phyloP scores from a whole-genome alignment of 2,329 filamentous ascomycete species.

The Purpureocillium lavendulum region DNA sequence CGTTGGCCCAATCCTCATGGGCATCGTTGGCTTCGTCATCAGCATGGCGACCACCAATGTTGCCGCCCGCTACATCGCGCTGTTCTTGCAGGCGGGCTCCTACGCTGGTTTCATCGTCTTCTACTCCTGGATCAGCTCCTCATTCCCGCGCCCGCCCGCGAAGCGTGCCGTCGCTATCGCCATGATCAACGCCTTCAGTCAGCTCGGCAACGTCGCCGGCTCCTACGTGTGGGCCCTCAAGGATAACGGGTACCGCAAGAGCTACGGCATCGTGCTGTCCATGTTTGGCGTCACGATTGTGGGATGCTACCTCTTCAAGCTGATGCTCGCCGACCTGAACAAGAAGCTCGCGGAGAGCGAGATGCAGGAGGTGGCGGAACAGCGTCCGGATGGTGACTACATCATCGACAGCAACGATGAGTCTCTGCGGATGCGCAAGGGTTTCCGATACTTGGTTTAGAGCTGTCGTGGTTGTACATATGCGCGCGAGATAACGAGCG shows the following conservation, averaged over 20 bases:
- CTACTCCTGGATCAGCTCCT: slow-evolving; percentile 50
- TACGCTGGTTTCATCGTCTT: slow-evolving; percentile 53
- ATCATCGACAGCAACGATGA: slow-evolving; percentile 34
- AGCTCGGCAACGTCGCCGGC: slow-evolving; percentile 51
- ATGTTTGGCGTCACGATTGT: slow-evolving; percentile 54
- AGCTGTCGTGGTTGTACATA: not conserved
- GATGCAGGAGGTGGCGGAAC: slow-evolving; percentile 26
- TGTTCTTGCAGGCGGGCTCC: slow-evolving; percentile 49
- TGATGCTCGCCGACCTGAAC: slow-evolving; percentile 38
- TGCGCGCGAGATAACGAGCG: not conserved
- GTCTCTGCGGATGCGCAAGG: slow-evolving; percentile 34
- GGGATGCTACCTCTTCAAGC: slow-evolving; percentile 40
- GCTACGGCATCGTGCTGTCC: slow-evolving; percentile 54
- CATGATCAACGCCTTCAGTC: slow-evolving; percentile 50
- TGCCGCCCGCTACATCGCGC: slow-evolving; percentile 49
- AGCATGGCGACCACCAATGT: slow-evolving; percentile 48
- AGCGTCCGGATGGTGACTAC: slow-evolving; percentile 29
- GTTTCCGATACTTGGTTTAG: slow-evolving; percentile 38
- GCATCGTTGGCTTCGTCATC: slow-evolving; percentile 50
- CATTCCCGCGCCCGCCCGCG: slow-evolving; percentile 48
- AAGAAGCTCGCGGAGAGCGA: slow-evolving; percentile 36
- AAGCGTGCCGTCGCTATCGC: slow-evolving; percentile 54
- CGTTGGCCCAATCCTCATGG: slow-evolving; percentile 40
- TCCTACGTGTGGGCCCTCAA: slow-evolving; percentile 54
- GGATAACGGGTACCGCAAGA: slow-evolving; percentile 53